Evolutionary conservation across 2,329 filamentous ascomycete genomes (phyloP).

Genomic region (Aureobasidium sp.): DNA sequence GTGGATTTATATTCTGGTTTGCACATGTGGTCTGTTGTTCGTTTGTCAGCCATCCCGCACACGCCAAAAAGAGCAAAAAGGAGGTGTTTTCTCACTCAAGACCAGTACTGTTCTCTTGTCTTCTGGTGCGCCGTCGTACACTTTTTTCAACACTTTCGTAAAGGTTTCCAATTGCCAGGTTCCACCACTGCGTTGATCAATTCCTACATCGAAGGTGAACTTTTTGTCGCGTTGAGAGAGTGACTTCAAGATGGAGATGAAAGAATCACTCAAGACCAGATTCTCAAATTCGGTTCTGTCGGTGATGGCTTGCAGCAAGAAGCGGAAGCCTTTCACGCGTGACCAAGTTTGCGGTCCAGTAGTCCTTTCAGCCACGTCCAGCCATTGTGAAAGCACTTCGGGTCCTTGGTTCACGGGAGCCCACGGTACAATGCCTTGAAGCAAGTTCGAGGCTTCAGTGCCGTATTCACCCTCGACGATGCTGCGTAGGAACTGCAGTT

Average conservation of each 20-base stretch:
- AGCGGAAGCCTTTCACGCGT: conserved; percentile 70
- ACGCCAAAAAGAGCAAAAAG: background rate
- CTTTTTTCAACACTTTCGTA: conserved; percentile 30
- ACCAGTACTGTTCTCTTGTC: conserved; percentile 57
- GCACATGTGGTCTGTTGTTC: conserved; percentile 66
- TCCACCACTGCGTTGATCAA: conserved; percentile 72
- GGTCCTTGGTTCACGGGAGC: conserved; percentile 66
- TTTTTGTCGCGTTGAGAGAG: conserved; percentile 49
- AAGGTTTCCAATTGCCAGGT: conserved; percentile 45
- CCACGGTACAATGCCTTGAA: conserved; percentile 71
- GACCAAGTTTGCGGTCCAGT: conserved; percentile 55
- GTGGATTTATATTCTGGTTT: conserved; percentile 65
- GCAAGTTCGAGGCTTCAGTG: conserved; percentile 41
- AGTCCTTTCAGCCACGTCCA: conserved; percentile 49
- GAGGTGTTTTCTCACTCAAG: conserved; percentile 45
- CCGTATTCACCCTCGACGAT: conserved; percentile 46
- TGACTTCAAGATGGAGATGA: conserved; percentile 45
- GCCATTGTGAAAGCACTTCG: conserved; percentile 53
- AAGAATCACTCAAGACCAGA: conserved; percentile 27
- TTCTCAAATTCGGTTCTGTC: conserved; percentile 27
- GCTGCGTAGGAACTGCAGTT: conserved; percentile 59
- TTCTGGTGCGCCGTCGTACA: conserved; percentile 53
- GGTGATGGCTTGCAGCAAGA: conserved; percentile 58
- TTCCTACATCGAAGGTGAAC: conserved; percentile 71
- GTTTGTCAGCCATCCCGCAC: background rate